Conservation (phyloP, 257 asterid species). For the Rehmannia glutinosa region DNA sequence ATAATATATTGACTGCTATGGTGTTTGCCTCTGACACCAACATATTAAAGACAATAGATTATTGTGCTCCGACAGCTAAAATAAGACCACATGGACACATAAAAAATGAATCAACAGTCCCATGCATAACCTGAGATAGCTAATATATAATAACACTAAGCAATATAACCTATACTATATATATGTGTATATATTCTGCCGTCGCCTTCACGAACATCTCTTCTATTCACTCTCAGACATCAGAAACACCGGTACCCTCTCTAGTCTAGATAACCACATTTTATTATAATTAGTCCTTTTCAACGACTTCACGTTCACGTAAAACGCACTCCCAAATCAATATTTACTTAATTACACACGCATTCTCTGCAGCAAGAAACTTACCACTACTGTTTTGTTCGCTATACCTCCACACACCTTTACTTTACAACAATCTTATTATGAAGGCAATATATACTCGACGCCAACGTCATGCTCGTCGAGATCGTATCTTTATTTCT, state of each 20-base stretch:
- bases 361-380: not conserved
- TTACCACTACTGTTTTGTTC: conserved; percentile 14
- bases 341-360: not conserved
- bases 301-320: conserved; percentile 28
- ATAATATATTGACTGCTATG: too few species aligned
- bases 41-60: too few species aligned
- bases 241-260: not conserved
- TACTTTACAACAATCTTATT: not conserved
- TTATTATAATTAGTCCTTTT: conserved; percentile 9
- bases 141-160: not conserved
- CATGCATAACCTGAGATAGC: too few species aligned
- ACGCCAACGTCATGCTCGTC: conserved; percentile 39
- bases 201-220: conserved; percentile 73
- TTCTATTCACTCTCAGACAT: too few species aligned
- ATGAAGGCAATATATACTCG: conserved; percentile 23
- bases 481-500: conserved; percentile 30
- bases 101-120: too few species aligned
- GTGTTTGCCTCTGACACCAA: too few species aligned
- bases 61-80: too few species aligned
- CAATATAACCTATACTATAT: conserved; percentile 23
- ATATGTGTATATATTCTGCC: too few species aligned
- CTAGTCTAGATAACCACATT: not conserved
- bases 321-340: conserved; percentile 14
- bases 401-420: not conserved
- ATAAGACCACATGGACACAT: too few species aligned